These are phyloP conservation scores for Amylostereum chailletii DNA, from an alignment of 1,284 basidiomycete genomes.

Conservation along the genomic window DNA sequence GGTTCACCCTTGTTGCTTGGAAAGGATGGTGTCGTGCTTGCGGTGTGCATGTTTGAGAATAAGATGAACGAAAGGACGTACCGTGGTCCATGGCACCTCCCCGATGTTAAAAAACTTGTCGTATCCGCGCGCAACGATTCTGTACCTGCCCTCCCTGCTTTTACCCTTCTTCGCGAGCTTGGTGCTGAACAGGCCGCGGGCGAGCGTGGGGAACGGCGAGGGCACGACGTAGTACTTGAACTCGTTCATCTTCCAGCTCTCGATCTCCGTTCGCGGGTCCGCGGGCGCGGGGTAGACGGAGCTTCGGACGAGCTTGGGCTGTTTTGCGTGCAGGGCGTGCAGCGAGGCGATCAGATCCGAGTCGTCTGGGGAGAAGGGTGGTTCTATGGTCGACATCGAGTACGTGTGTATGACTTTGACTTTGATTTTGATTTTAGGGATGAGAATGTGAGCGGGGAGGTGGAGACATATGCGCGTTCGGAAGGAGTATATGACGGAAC, in stretches of 20 bases:
- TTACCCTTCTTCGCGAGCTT: constrained; percentile 25
- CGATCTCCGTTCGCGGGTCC: constrained; percentile 44
- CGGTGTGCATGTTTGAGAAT: not conserved
- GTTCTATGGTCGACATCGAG: not conserved
- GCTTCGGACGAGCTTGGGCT: constrained; percentile 53
- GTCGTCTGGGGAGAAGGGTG: constrained; percentile 28
- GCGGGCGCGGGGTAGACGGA: constrained; percentile 45
- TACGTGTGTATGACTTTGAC: too few relatives aligned
- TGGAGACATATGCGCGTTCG: too few relatives aligned
- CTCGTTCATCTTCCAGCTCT: constrained; percentile 95
- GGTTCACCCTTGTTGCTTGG: too few relatives aligned
- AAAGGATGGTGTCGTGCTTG: too few relatives aligned
- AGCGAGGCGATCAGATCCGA: constrained; percentile 50
- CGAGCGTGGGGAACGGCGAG: constrained; percentile 87
- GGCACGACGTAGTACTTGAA: constrained; percentile 86
- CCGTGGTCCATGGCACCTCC: constrained; percentile 91
- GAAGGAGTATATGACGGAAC: too few relatives aligned
- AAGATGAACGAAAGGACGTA: constrained; percentile 28
- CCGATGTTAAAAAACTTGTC: constrained; percentile 99
- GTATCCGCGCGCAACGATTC: constrained; percentile 89
- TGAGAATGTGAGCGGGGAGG: too few relatives aligned
- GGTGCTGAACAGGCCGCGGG: constrained; percentile 78
- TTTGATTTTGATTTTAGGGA: too few relatives aligned
- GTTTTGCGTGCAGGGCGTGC: constrained; percentile 36
- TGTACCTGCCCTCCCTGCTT: constrained; percentile 29